These are phyloP conservation scores for Furculomyces boomerangus DNA, from an alignment of 371 early-diverging fungal genomes.

Conservation along the genomic window DNA sequence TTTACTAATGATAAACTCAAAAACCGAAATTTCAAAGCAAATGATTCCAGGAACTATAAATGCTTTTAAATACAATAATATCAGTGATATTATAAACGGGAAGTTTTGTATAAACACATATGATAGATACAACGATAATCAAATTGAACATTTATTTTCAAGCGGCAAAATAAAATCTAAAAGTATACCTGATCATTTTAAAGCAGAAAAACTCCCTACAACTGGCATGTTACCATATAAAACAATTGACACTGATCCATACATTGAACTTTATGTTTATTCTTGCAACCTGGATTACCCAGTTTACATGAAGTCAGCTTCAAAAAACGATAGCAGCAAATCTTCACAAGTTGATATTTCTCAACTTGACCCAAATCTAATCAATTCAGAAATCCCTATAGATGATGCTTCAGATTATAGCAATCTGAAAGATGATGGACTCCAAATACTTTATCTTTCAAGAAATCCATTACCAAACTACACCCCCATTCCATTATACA, in stretches of 20 bases:
- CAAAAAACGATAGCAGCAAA: too few species aligned
- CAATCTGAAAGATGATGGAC: not conserved
- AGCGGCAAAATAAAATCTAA: not conserved
- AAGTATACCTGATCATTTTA: not conserved
- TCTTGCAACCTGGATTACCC: not conserved
- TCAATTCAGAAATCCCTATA: not conserved
- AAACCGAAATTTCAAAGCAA: not conserved
- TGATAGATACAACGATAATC: not conserved
- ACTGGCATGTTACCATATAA: not conserved
- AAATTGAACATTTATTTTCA: not conserved
- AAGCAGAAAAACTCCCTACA: not conserved
- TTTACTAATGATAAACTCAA: slow-evolving; percentile 31
- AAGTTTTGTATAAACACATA: not conserved
- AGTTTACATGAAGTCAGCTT: not conserved
- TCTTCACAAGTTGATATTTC: not conserved
- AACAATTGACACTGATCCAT: not conserved
- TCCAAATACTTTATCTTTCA: not conserved
- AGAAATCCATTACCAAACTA: not conserved
- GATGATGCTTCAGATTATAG: not conserved
- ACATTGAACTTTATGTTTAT: not conserved
- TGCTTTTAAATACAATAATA: not conserved
- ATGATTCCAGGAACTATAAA: not conserved
- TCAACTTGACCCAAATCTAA: not conserved
- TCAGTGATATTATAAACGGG: not conserved
- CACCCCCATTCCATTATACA: not conserved